Percentiles rank a stretch among this genome's conserved stretches.
Evolutionary conservation across 2,329 filamentous ascomycete species (phyloP).

Genomic region (Colletotrichum melonis): DNA sequence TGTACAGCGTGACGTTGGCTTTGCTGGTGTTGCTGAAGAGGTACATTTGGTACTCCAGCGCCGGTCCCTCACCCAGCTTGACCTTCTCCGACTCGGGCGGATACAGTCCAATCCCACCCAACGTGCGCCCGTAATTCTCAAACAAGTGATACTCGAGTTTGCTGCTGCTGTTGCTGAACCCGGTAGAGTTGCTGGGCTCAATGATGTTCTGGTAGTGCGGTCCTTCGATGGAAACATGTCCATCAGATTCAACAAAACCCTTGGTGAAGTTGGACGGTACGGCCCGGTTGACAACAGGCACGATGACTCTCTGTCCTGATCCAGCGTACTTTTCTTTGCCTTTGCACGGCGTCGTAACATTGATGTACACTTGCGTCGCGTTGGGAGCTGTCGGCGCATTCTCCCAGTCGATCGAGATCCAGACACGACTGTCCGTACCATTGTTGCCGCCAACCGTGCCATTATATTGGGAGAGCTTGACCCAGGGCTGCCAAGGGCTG

Average conservation of each 20-base stretch:
- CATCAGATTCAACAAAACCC: conserved; percentile 73
- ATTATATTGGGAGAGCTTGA: conserved; percentile 60
- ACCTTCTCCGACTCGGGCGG: conserved; percentile 64
- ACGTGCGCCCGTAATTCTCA: conserved; percentile 66
- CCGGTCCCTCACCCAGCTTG: conserved; percentile 59
- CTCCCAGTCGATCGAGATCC: conserved; percentile 66
- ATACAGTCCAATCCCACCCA: conserved; percentile 67
- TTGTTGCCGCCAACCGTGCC: conserved; percentile 61
- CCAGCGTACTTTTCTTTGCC: conserved; percentile 55
- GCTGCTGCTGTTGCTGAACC: conserved; percentile 5
- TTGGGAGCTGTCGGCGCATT: conserved; percentile 66
- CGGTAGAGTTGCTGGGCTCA: conserved; percentile 35
- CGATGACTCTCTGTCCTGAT: conserved; percentile 57
- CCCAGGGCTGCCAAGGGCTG: conserved; percentile 58
- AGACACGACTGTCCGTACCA: conserved; percentile 64
- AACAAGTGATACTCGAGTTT: conserved; percentile 61
- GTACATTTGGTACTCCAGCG: conserved; percentile 71
- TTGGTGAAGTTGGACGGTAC: conserved; percentile 62
- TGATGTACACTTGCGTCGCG: conserved; percentile 61
- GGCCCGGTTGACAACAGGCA: conserved; percentile 63
- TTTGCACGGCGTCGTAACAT: conserved; percentile 60
- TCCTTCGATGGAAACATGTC: conserved; percentile 66
- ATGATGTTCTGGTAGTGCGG: conserved; percentile 60
- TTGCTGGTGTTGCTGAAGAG: conserved; percentile 64
- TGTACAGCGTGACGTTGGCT: conserved; percentile 57